Conservation (phyloP, 441 rosid genomes). For the Manihot esculenta region DNA sequence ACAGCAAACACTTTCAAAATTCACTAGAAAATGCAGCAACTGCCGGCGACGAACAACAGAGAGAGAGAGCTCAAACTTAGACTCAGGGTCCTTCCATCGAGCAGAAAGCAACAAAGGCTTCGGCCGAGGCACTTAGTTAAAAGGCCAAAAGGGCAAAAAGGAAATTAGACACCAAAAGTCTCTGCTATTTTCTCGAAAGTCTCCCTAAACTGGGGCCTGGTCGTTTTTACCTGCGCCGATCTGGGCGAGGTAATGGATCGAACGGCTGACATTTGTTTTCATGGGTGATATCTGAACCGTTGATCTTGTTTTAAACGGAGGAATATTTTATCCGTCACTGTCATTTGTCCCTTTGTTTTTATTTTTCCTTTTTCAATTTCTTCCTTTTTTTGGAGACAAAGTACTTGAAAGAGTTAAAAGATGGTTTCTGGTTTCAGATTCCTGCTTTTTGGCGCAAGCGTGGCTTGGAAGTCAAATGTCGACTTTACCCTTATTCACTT, state of each 20-base stretch:
- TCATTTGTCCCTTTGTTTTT: not conserved
- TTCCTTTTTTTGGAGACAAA: not conserved
- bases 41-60: constrained; percentile 9
- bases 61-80: constrained; percentile 21
- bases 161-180: constrained; percentile 33
- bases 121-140: constrained; percentile 22
- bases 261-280: constrained; percentile 30
- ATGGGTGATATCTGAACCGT: constrained; percentile 31
- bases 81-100: constrained; percentile 64
- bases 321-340: not conserved
- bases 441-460: constrained; percentile 16
- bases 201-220: not conserved
- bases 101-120: constrained; percentile 53
- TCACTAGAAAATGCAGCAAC: constrained; percentile 30
- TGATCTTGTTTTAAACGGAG: not conserved
- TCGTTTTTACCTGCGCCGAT: too few relatives aligned
- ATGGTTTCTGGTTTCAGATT: constrained; percentile 13
- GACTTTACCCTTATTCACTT: not conserved
- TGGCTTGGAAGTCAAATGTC: constrained; percentile 1
- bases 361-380: not conserved
- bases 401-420: constrained; percentile 21
- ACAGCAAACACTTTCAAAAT: constrained; percentile 4
- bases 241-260: constrained; percentile 26
- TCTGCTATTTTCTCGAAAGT: constrained; percentile 14
- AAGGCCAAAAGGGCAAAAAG: constrained; percentile 40